Evolutionary conservation across 163 green algal genomes (phyloP).

Genomic region (Chlorella variabilis): DNA sequence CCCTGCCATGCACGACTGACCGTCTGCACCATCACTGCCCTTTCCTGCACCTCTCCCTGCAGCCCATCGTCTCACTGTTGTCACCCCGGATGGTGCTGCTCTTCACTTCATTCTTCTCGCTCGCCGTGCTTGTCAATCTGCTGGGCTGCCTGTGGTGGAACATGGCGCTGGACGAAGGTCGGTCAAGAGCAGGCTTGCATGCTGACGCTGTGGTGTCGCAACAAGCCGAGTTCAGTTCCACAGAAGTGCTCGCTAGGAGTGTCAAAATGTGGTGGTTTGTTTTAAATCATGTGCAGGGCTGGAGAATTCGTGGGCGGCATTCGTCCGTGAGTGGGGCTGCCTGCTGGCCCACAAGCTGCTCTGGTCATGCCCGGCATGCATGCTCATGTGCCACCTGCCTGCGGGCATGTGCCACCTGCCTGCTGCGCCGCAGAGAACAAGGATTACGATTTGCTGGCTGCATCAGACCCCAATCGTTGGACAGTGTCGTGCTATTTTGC

Average conservation of each 20-base stretch:
- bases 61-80: not conserved
- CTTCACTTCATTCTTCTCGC: conserved; percentile 13
- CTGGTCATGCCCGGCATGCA: too few species aligned
- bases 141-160: conserved; percentile 31
- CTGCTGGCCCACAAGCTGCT: too few species aligned
- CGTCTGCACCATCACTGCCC: too few species aligned
- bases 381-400: too few species aligned
- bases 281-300: too few species aligned
- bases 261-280: too few species aligned
- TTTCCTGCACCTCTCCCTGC: not conserved
- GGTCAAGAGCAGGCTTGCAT: too few species aligned
- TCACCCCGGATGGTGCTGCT: conserved; percentile 13
- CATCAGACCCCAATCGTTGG: conserved; percentile 14
- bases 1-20: not conserved
- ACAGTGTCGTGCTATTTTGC: conserved; percentile 39
- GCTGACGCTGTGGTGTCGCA: too few species aligned
- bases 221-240: too few species aligned
- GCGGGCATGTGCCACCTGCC: not conserved
- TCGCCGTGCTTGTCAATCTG: conserved; percentile 41
- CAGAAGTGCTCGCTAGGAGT: too few species aligned
- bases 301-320: conserved; percentile 29
- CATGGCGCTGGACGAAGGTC: conserved; percentile 1
- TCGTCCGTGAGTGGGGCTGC: not conserved
- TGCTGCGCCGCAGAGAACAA: not conserved
- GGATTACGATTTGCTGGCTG: conserved; percentile 1